Base-by-base conservation (phyloP, 768 basidiomycete species). In the Cystofilobasidium ferigula region DNA sequence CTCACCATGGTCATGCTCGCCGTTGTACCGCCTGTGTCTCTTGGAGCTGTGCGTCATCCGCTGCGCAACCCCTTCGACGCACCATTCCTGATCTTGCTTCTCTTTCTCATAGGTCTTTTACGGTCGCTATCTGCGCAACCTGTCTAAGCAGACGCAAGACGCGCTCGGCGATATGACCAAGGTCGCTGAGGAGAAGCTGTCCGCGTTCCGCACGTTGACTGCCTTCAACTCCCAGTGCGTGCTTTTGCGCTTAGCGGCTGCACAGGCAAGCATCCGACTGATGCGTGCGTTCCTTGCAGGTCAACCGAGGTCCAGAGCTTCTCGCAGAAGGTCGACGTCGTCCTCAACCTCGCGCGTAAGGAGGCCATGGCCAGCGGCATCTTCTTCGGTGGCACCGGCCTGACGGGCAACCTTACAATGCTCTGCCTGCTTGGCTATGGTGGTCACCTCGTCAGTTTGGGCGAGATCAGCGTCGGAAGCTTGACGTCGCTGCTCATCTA, bases 151-250 rank as follows among this genome's bases (percentile, higher is more conserved):
- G 72, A 93, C 94, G 8, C 94, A 99, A 75, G 91, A 92, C 72
- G 90, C 93, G 1, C 82, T 95, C 61, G 93, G 93, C 63, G 92
- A 94, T 63, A 91, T 94, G 92, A 89, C 91, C 36, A 92, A 83
- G 76, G 85, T 89, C 16, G 92, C 93, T 7, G 86, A 89, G 67
- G 94, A 99, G 73, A 85, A 92, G 6, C 82, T 99, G 6, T 83
- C 88, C 3, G 88, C 88, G 3, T 80, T 93, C 35, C 82, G 89
- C 2, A 93, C 90, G 0, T 87, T 93, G 0, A 93, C 97, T 72
- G 88, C 91, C 0, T 95, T 83, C 79, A 93, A 97, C 71, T 91
- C 89, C 0, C 64, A 67, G 63, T 64, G 54, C 54, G 57, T 38
- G 24, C 1, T 7, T 14, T 48, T 0, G 22, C 20, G 16, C 30